Evolutionary conservation across 225 moss, liverwort and hornwort genomes (phyloP), one percentile per base, ranked within the genome.

Genomic region (Climacium dendroides): DNA sequence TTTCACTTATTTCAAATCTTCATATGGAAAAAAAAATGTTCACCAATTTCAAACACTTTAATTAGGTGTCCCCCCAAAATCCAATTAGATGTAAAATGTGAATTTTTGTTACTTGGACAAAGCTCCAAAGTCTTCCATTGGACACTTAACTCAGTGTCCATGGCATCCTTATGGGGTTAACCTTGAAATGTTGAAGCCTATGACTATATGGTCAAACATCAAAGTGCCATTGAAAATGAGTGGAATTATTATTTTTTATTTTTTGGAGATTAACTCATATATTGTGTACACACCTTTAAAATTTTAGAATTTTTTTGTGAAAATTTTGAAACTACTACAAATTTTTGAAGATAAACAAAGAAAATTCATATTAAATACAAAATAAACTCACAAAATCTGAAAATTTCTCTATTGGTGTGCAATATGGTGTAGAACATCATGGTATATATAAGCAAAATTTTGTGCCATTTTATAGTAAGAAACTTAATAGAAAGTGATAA

Each of bases 251-350:
- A 20, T 10, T 19, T n/a, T 34, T 19, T 19, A 16, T 20, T 66
- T 19, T n/a, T 11, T 2, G n/a, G 0, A 66, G 22, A 11, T n/a
- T 66, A 23, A 67, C 1, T 67, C 4, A 11, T 0, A 37, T 67
- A 9, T 67, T 2, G 0, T 22, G 0, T 37, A 12, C 5, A 19
- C 1, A 1, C 4, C 1, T n/a, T 19, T 3, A 35, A 19, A 19
- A 1, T 10, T 19, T 35, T 1, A 65, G 3, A 65, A 5, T n/a
- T 15, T 5, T 18, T 10, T 35, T 19, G 18, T 9, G 2, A 18
- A 35, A 65, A 29, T n/a, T 35, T 65, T 35, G 10, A 63, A 62
- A 32, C 9, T 62, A 30, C 32, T 32, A 62, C 17, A 16, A 62
- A 30, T 62, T 30, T 32, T 62, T 15, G 7, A 30, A 30, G 61